Percentiles rank a stretch among this genome's conserved stretches.
phyloP scores from a whole-genome alignment of 139 green algal genomes.

The Chlorokybus atmophyticus region DNA sequence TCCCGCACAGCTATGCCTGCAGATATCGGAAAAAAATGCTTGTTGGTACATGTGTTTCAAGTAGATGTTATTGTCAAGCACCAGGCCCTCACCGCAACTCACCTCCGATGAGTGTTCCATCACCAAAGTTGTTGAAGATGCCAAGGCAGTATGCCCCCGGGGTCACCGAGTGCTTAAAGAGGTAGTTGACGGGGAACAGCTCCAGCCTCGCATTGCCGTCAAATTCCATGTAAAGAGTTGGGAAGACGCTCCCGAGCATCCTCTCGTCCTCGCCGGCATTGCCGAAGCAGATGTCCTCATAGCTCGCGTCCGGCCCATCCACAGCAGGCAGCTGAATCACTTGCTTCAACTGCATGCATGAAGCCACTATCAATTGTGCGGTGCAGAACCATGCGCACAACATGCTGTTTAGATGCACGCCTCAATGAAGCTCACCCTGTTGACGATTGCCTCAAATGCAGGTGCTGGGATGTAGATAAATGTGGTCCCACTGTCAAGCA shows the following conservation, averaged over 20 bases:
- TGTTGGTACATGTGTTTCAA: too few species aligned
- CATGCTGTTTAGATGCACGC: neutral
- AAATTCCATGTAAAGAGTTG: slow-evolving; percentile 47
- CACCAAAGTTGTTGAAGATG: slow-evolving; percentile 68
- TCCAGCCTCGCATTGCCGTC: slow-evolving; percentile 28
- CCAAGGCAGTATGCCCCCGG: slow-evolving; percentile 70
- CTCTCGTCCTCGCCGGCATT: slow-evolving; percentile 23
- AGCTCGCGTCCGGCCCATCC: slow-evolving; percentile 43
- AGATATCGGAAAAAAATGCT: too few species aligned
- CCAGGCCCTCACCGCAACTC: too few species aligned
- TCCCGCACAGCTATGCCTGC: slow-evolving; percentile 26
- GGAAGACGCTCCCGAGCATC: slow-evolving; percentile 48
- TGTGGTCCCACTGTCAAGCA: slow-evolving; percentile 90
- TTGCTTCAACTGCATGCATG: slow-evolving; percentile 1
- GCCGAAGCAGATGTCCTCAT: slow-evolving; percentile 73
- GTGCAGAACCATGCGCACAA: slow-evolving; percentile 1
- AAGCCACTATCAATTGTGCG: too few species aligned
- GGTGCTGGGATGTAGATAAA: slow-evolving; percentile 79
- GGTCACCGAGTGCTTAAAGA: slow-evolving; percentile 42
- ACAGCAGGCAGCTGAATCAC: slow-evolving; percentile 9
- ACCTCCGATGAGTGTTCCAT: slow-evolving; percentile 70
- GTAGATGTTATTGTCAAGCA: too few species aligned
- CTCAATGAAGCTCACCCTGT: slow-evolving; percentile 8
- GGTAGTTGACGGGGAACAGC: slow-evolving; percentile 65
- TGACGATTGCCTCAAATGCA: slow-evolving; percentile 47